These are phyloP conservation scores for Sideroxylon spinosum DNA, from an alignment of 179 eudicot genomes.

Conservation along the genomic window DNA sequence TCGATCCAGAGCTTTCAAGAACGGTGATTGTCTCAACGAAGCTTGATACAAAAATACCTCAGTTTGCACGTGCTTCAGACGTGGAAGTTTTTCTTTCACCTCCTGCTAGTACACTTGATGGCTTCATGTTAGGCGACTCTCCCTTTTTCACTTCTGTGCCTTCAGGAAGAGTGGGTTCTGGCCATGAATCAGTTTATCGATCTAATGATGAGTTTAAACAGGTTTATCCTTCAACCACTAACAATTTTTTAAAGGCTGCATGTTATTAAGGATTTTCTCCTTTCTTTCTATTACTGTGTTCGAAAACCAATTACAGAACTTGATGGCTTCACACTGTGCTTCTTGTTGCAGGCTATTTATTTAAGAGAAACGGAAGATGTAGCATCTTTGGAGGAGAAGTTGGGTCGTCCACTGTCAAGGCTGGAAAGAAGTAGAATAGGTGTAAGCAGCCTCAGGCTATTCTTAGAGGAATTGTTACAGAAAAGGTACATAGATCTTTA, in stretches of 20 bases:
- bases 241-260: too few species aligned
- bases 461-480: slow-evolving; percentile 79
- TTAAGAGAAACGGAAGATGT: slow-evolving; percentile 82
- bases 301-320: background rate
- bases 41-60: slow-evolving; percentile 95
- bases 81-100: slow-evolving; percentile 98
- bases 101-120: slow-evolving; percentile 72
- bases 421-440: slow-evolving; percentile 91
- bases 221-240: slow-evolving; percentile 35
- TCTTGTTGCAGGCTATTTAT: slow-evolving; percentile 58
- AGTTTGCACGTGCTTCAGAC: slow-evolving; percentile 95
- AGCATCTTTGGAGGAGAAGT: slow-evolving; percentile 80
- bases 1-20: slow-evolving; percentile 97
- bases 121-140: slow-evolving; percentile 84
- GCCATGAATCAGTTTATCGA: slow-evolving; percentile 75
- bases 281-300: background rate
- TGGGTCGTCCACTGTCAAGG: slow-evolving; percentile 69
- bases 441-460: slow-evolving; percentile 82
- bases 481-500: slow-evolving; percentile 53
- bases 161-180: slow-evolving; percentile 95
- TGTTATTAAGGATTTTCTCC: background rate
- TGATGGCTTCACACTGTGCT: background rate
- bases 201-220: slow-evolving; percentile 92
- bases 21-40: slow-evolving; percentile 93
- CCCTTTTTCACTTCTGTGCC: slow-evolving; percentile 99